Evolutionary conservation across 108 stramenopile species (phyloP), one percentile per base, ranked within the genome.

Genomic region (Cylindrotheca fusiformis): DNA sequence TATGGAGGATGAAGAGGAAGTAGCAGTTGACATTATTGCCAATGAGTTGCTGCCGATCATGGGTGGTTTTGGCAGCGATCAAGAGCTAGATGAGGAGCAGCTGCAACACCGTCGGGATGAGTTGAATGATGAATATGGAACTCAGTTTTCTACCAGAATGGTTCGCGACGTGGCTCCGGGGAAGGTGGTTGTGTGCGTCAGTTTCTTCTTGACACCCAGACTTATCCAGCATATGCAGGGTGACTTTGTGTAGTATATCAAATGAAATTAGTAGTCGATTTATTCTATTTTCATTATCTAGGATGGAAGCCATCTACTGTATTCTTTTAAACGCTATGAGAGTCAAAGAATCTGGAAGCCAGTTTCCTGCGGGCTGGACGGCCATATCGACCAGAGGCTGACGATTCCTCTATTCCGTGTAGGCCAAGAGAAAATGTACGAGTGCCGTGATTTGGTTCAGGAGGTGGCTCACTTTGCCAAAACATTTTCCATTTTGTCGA

Each of bases 91-190:
- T 25, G 0, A 75, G 20, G 29, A 54, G 0, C 8, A 32, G 0
- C 3, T 5, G 32, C 68, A 61, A 44, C 60, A 78, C 67, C 81
- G 88, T 19, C 78, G 80, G 8, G 48, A 72, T 8, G 81, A 89
- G 53, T 62, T 93, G 6, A 50, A 93, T 63, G 25, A 71, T 0
- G 72, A 72, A 32, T 80, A 84, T 46, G 87, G 72, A 10, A 83
- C 88, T 27, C 67, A 85, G 23, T 59, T 94, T 20, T 24, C 71
- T 22, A 85, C 84, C 10, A 76, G 89, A 48, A 68, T 81, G 45
- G 78, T 94, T 19, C 71, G 93, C 36, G 93, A 94, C 76, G 89
- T 88, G 3, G 89, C 89, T 25, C 93, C 93, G 2, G 86, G 87
- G 44, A 94, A 94, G 69, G 63, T 85, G 27, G 89, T 94, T 0